Evolutionary conservation across 2,329 filamentous ascomycete genomes (phyloP), one percentile per base, ranked within the genome.

Genomic region (Trichoderma citrinoviride): DNA sequence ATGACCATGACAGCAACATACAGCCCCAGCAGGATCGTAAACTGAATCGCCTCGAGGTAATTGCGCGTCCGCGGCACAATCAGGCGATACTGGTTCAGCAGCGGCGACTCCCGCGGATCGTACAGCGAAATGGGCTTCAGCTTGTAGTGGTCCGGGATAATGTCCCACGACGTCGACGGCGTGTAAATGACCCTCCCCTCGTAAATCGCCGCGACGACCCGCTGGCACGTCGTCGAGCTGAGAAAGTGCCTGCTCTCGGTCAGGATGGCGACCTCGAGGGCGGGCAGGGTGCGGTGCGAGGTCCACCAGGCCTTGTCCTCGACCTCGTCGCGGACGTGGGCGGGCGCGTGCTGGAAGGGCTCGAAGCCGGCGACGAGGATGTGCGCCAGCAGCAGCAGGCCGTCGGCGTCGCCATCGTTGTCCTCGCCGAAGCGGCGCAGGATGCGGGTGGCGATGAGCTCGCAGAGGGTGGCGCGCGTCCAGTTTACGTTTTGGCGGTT

Each of bases 91-190:
- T 96, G 92, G 71, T 96, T 94, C 23, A 96, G 82, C 27, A 93
- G 73, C 1, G 90, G 90, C 5, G 89, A 90, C 68, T 88, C 85
- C 17, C 89, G 81, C 1, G 91, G 92, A 71, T 93, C 88, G 74
- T 95, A 95, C 0, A 95, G 79, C 7, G 90, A 88, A 62, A 95
- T 93, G 2, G 90, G 90, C 70, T 90, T 90, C 71, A 90, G 85
- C 77, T 95, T 95, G 80, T 95, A 96, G 70, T 90, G 87, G 74
- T 95, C 92, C 0, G 92, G 91, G 54, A 96, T 87, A 65, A 96
- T 90, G 75, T 95, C 90, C 74, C 94, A 86, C 73, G 92, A 93
- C 0, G 88, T 87, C 0, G 88, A 91, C 0, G 92, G 92, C 1
- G 91, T 94, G 73, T 95, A 95, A 41, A 93, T 88, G 67, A 96